Evolutionary conservation across 1,284 basidiomycete genomes (phyloP).

Genomic region (Marasmius fiardii): DNA sequence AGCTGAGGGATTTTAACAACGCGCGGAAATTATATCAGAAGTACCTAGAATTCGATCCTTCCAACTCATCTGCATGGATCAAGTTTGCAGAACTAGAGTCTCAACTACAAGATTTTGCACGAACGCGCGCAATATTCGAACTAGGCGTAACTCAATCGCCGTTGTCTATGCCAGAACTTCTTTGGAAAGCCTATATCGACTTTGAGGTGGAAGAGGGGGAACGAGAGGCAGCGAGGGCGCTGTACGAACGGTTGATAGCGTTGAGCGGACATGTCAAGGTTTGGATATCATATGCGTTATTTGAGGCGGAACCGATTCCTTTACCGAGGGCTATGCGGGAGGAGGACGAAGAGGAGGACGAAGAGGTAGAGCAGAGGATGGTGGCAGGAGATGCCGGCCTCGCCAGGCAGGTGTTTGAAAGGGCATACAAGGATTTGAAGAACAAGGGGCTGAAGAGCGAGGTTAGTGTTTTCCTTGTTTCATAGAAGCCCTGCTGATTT

Average conservation of each 20-base stretch:
- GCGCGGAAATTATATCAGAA: constrained; percentile 93
- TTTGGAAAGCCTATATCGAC: constrained; percentile 99
- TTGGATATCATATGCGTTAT: constrained; percentile 79
- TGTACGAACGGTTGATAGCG: constrained; percentile 88
- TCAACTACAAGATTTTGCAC: constrained; percentile 87
- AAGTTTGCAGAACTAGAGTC: constrained; percentile 95
- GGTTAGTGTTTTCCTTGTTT: constrained; percentile 40
- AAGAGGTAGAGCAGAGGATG: constrained; percentile 58
- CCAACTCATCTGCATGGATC: constrained; percentile 94
- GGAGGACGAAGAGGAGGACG: constrained; percentile 71
- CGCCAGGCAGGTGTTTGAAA: constrained; percentile 79
- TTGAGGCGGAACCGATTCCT: constrained; percentile 70
- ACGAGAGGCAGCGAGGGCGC: constrained; percentile 75
- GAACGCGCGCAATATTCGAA: constrained; percentile 95
- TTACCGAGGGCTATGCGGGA: constrained; percentile 65
- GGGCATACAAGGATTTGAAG: constrained; percentile 86
- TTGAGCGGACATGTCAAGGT: constrained; percentile 95
- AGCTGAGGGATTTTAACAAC: constrained; percentile 93
- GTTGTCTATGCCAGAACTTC: constrained; percentile 97
- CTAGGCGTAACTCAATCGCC: constrained; percentile 87
- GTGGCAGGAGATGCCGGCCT: constrained; percentile 65
- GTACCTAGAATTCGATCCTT: constrained; percentile 90
- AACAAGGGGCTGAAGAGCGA: constrained; percentile 82
- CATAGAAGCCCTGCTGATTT: constrained; percentile 1
- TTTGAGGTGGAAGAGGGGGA: constrained; percentile 95